These are phyloP conservation scores for Pyrus betulifolia DNA, from an alignment of 306 rosid species.

Conservation along the genomic window DNA sequence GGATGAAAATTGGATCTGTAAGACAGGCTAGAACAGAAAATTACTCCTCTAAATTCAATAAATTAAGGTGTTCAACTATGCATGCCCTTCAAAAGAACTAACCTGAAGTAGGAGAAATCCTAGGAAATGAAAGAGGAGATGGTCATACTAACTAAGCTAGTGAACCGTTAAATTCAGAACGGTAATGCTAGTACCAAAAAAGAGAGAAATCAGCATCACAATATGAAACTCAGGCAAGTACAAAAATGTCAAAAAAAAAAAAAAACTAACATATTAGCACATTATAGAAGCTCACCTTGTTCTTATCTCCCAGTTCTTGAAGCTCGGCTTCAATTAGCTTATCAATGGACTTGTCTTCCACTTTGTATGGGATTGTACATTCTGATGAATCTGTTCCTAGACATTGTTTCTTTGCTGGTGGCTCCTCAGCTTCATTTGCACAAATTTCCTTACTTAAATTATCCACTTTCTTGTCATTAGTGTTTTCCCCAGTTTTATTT, in stretches of 20 bases:
- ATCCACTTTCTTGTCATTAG: constrained; percentile 26
- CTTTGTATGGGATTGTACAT: constrained; percentile 26
- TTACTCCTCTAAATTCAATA: background rate
- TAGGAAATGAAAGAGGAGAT: background rate
- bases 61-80: background rate
- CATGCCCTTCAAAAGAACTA: background rate
- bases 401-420: constrained; percentile 54
- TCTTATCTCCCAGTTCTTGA: constrained; percentile 65
- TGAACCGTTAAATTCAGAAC: background rate
- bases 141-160: background rate
- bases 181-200: background rate
- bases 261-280: background rate
- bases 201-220: background rate
- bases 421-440: constrained; percentile 36
- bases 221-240: background rate
- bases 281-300: constrained; percentile 48
- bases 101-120: background rate
- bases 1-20: background rate
- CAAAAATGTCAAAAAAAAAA: background rate
- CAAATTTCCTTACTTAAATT: constrained; percentile 11
- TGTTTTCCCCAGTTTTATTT: constrained; percentile 26
- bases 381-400: constrained; percentile 34
- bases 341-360: constrained; percentile 65
- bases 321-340: constrained; percentile 78
- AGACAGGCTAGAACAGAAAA: background rate